These are phyloP conservation scores for Ilyonectria destructans DNA, from an alignment of 2,329 filamentous ascomycete species.

Conservation along the genomic window DNA sequence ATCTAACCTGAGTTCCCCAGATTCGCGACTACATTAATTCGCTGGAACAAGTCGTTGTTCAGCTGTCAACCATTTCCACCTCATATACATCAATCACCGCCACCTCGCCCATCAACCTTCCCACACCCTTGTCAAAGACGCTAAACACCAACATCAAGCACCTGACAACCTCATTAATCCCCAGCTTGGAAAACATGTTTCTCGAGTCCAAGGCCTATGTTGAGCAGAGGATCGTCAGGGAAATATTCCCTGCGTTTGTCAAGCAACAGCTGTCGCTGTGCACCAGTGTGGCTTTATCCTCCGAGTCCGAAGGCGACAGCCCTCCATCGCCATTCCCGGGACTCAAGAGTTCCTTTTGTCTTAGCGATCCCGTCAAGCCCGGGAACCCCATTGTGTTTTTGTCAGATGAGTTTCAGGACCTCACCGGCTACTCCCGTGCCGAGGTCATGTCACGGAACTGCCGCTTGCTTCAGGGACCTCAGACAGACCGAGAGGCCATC, in stretches of 20 bases:
- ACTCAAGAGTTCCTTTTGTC: conserved; percentile 72
- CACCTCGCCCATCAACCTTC: conserved; percentile 60
- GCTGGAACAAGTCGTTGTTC: conserved; percentile 61
- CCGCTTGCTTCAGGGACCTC: conserved; percentile 65
- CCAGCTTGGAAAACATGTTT: conserved; percentile 63
- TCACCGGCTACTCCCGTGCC: conserved; percentile 65
- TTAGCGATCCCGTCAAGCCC: conserved; percentile 66
- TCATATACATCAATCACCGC: conserved; percentile 63
- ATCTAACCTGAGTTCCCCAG: conserved; percentile 35
- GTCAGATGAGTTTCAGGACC: conserved; percentile 67
- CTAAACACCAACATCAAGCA: conserved; percentile 65
- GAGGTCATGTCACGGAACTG: conserved; percentile 68
- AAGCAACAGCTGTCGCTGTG: conserved; percentile 66
- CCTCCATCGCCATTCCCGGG: conserved; percentile 63
- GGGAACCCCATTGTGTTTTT: conserved; percentile 67
- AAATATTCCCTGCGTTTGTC: conserved; percentile 69
- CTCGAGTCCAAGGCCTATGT: conserved; percentile 61
- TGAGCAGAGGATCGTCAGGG: conserved; percentile 60
- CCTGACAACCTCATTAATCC: conserved; percentile 61
- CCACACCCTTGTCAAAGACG: conserved; percentile 57
- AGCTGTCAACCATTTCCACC: conserved; percentile 58
- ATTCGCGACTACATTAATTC: conserved; percentile 63
- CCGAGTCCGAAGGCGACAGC: conserved; percentile 51
- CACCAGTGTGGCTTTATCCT: conserved; percentile 62
- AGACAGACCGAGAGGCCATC: conserved; percentile 61